Evolutionary conservation across 495 filamentous ascomycete species (phyloP), one percentile per base, ranked within the genome.

Genomic region (Trichoderma parareesei): DNA sequence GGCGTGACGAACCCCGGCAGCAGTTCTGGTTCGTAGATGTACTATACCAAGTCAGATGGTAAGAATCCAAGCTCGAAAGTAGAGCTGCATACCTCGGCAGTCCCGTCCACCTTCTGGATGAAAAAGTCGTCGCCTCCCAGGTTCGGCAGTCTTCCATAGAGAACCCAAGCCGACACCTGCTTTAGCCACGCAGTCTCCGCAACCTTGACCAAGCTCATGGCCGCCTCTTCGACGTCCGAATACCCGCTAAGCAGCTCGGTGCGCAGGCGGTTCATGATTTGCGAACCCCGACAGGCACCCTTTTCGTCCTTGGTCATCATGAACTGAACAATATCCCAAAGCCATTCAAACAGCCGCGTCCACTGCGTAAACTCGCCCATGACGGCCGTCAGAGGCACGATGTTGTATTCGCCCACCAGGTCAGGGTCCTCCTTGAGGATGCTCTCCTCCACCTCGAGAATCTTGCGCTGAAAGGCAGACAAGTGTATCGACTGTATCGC

Each of bases 181-280:
- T 90, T 88, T 74, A 98, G 79, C 94, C 94, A 98, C 11, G 92
- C 89, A 16, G 81, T 87, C 76, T 98, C 94, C 0, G 92, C 93
- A 6, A 90, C 84, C 48, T 72, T 80, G n/a, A 88, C 82, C 20
- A 97, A 77, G 57, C 87, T 79, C 48, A 86, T 68, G 0, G 90
- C 87, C 41, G 88, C 86, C 62, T 86, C 83, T 69, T 92, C 90
- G 61, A 98, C 86, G 68, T 96, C 90, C 16, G 82, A 76, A 72
- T 94, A 97, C 49, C 94, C 94, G n/a, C 93, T 97, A 69, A 90
- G 87, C 59, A 90, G 79, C 73, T 90, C 87, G 20, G 76, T 72
- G 20, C 91, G 83, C 48, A 97, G 76, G 64, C 83, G 81, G 71
- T 96, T 83, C 65, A 98, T 93, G 64, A 96, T 77, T 44, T 78